Base-by-base conservation (phyloP, 352 stramenopile genomes). In the Globisporangium acanthophoron region DNA sequence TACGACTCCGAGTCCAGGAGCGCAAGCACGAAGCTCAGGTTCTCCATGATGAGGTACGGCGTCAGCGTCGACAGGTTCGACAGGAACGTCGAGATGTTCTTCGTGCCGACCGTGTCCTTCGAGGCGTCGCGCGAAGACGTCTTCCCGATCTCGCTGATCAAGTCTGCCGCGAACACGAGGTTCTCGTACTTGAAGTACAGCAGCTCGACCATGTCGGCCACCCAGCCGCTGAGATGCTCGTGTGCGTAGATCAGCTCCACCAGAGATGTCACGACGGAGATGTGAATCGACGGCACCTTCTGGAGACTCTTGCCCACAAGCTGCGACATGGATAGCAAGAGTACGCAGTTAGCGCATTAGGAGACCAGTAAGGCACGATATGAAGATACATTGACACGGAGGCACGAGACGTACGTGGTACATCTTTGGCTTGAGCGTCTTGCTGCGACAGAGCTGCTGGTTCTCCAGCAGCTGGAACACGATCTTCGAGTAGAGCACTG, bases 1-100 rank as follows among this genome's bases (percentile, higher is more conserved):
- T 93, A 93, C 7, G 76, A 81, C 64, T 93, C 84, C 3, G 79
- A 85, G 52, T 90, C 80, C 9, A 90, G 66, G 15, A 93, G 74
- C 5, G 76, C 78, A 35, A 93, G 62, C 39, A 93, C 76, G 33
- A 93, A 90, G 11, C 74, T 86, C 50, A 91, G 60, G 55, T 93
- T 91, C 9, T 78, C 79, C 56, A 88, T 81, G 49, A 91, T 82
- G 48, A 90, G 62, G 21, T 75, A 74, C 5, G 84, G 84, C 8
- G 76, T 88, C 3, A 78, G 69, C 1, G 71, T 85, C 15, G 84
- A 81, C 15, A 93, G 49, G 41, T 64, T 80, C 9, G 79, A 80
- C 9, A 93, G 64, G 46, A 90, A 93, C 35, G 70, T 84, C 43
- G 80, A 71, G 33, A 91, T 87, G 60, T 93, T 91, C 27, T 80